Evolutionary conservation across 805 yeast species (phyloP).

Genomic region (Millerozyma miso): DNA sequence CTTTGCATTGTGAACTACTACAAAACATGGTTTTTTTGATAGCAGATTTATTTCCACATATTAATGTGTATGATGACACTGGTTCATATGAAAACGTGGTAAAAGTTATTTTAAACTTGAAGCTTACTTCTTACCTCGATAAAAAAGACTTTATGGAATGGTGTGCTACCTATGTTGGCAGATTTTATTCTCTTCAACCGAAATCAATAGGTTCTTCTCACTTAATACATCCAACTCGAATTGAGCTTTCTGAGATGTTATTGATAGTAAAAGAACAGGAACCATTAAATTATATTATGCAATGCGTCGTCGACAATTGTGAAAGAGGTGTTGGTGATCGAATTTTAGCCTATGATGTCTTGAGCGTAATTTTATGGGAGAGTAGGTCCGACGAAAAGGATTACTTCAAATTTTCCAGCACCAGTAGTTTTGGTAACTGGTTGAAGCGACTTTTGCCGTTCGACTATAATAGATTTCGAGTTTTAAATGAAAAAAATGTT

Average conservation of each 20-base stretch:
- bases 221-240: too few species aligned
- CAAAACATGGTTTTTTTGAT: conserved; percentile 1
- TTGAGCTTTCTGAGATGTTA: not conserved
- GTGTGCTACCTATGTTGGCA: conserved; percentile 20
- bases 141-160: conserved; percentile 15
- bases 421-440: not conserved
- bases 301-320: not conserved
- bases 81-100: conserved; percentile 5
- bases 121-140: not conserved
- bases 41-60: conserved; percentile 2
- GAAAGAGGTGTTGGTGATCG: not conserved
- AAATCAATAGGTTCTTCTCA: not conserved
- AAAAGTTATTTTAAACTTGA: conserved; percentile 3
- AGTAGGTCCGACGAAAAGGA: not conserved
- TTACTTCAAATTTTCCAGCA: not conserved
- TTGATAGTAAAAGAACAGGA: not conserved
- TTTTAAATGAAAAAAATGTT: too few species aligned
- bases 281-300: not conserved
- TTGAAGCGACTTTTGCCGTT: not conserved
- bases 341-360: not conserved
- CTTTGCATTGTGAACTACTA: conserved; percentile 1
- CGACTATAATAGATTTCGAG: not conserved
- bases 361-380: not conserved
- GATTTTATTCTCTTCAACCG: conserved; percentile 9
- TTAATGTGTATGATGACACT: conserved; percentile 4